Base-by-base conservation (phyloP, 2,329 filamentous ascomycete species). In the Shiraia bambusicola region DNA sequence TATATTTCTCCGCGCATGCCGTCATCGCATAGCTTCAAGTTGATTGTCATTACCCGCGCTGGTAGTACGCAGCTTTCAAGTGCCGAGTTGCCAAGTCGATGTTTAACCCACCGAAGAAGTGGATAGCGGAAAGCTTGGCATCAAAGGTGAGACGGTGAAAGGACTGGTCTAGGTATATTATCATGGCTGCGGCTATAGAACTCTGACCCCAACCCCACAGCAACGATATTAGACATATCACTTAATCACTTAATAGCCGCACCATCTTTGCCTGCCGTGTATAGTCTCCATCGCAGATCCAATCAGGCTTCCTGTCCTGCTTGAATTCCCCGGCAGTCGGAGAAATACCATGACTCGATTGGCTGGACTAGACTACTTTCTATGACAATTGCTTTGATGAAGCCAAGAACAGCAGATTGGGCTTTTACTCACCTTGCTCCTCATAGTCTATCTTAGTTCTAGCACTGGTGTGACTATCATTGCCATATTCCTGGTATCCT, bases 161-260 rank as follows among this genome's bases (percentile, higher is more conserved):
- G 40, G 46, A 43, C 37, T 47, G 33, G 40, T 24, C 39, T 25
- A 32, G 35, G 32, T 31, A 27, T 19, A 8, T 35, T 40, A 30
- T 42, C 37, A 47, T 32, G 36, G 47, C 40, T 34, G 46, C 36
- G 31, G 41, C 28, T 27, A 24, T 33, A 40, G 40, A 34, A 25
- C 32, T 30, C 42, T 40, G 47, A 47, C 40, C 28, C 14, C 37
- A 41, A 44, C 50, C 45, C 52, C 50, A 50, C 44, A 34, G 41
- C 47, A 43, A 40, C 45, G 47, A 54, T 50, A 58, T 61, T 57
- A 50, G 48, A 49, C 41, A 44, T 54, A 34, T 49, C 46, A 41
- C 33, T 50, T 57, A 49, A 34, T 49, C 46, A 41, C 33, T 50
- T 57, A 49, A 58, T 57, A 42, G 53, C 46, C 30, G 43, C 44